These are phyloP conservation scores for Pseudopediastrum boryanum DNA, from an alignment of 139 green algal species.

Conservation along the genomic window DNA sequence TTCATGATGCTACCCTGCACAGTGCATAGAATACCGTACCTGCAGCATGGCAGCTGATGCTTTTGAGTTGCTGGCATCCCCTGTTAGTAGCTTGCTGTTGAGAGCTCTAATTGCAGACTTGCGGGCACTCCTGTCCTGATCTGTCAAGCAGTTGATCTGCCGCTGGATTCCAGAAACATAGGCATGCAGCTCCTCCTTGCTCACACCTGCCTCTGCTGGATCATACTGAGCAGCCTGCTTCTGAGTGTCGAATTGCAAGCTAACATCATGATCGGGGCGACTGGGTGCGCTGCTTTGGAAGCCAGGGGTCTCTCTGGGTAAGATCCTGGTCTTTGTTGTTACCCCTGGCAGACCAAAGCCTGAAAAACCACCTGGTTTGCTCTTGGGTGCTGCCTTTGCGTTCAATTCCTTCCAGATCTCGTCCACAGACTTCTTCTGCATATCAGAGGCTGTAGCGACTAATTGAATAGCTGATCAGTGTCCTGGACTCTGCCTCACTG, in stretches of 20 bases:
- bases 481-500: too few relatives aligned
- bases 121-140: constrained; percentile 64
- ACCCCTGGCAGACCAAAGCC: constrained; percentile 50
- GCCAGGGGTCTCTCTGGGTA: constrained; percentile 10
- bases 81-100: constrained; percentile 42
- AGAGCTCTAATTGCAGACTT: constrained; percentile 45
- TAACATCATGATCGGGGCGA: neutral
- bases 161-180: constrained; percentile 61
- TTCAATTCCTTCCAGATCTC: constrained; percentile 75
- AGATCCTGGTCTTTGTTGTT: constrained; percentile 28
- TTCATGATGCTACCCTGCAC: too few relatives aligned
- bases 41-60: constrained; percentile 27
- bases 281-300: neutral
- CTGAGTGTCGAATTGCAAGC: neutral
- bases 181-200: constrained; percentile 33
- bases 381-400: constrained; percentile 25
- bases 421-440: constrained; percentile 64
- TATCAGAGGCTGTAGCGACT: too few relatives aligned
- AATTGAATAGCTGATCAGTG: too few relatives aligned
- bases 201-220: constrained; percentile 42
- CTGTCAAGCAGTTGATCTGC: constrained; percentile 79
- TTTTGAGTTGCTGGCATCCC: constrained; percentile 6
- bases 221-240: constrained; percentile 37
- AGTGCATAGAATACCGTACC: too few relatives aligned
- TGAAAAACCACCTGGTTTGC: constrained; percentile 13